These are phyloP conservation scores for Ampelocalamus luodianensis DNA, from an alignment of 176 grass and related monocot genomes.

Conservation along the genomic window DNA sequence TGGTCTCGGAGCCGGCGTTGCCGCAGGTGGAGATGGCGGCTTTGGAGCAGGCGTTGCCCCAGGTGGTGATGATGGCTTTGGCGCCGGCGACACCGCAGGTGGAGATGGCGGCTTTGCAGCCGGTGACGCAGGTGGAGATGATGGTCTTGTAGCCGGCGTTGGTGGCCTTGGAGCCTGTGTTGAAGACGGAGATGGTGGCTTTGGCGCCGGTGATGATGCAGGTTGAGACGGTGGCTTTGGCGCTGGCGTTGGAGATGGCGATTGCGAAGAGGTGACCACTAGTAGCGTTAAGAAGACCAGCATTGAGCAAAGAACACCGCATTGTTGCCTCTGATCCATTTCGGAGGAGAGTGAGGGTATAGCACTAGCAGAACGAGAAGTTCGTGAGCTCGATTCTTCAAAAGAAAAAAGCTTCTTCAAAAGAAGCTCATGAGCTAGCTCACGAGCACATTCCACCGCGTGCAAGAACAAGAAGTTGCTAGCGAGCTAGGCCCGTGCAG, in stretches of 20 bases:
- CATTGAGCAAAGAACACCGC: constrained; percentile 23
- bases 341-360: background rate
- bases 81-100: background rate
- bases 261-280: constrained; percentile 28
- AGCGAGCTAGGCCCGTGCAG: background rate
- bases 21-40: background rate
- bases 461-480: background rate
- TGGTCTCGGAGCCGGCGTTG: background rate
- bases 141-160: background rate
- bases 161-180: background rate
- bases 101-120: background rate
- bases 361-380: background rate
- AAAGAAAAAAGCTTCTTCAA: too few relatives aligned
- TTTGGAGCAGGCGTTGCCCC: background rate
- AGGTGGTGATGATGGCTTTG: background rate
- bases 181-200: background rate
- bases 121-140: background rate
- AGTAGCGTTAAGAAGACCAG: constrained; percentile 30
- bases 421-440: too few relatives aligned
- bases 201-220: background rate
- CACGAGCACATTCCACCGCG: too few relatives aligned
- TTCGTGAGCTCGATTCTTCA: background rate
- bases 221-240: background rate
- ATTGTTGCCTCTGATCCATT: constrained; percentile 22
- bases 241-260: background rate